Evolutionary conservation across 768 basidiomycete genomes (phyloP).

Genomic region (Pisolithus orientalis): DNA sequence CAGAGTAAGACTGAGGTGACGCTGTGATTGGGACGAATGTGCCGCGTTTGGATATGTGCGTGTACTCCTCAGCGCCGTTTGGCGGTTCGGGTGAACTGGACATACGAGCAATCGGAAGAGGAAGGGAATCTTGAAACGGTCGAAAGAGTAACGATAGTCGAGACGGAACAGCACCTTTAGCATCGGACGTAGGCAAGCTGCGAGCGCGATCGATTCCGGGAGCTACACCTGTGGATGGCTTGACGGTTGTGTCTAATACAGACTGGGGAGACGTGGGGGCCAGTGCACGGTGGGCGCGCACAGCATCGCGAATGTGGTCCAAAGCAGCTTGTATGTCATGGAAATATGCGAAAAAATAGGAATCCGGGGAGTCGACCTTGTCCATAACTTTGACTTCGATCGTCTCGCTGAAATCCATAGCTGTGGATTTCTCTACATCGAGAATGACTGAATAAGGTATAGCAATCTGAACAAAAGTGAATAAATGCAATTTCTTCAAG

Average conservation of each 20-base stretch:
- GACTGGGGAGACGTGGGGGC: conserved; percentile 16
- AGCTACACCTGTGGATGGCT: conserved; percentile 22
- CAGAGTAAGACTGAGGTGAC: conserved; percentile 24
- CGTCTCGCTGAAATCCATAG: conserved; percentile 94
- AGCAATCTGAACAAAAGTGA: conserved; percentile 55
- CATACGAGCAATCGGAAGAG: conserved; percentile 31
- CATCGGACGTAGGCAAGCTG: conserved; percentile 30
- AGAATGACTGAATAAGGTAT: conserved; percentile 88
- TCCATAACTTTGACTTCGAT: conserved; percentile 92
- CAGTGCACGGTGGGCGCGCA: conserved; percentile 48
- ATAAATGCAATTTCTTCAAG: neutral
- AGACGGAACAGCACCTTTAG: conserved; percentile 43
- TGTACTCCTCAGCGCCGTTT: conserved; percentile 56
- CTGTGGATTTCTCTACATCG: conserved; percentile 82
- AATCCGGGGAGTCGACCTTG: conserved; percentile 70
- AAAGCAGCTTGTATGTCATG: conserved; percentile 71
- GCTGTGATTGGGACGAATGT: conserved; percentile 57
- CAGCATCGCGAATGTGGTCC: conserved; percentile 73
- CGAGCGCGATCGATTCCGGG: conserved; percentile 35
- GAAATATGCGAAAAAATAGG: conserved; percentile 95
- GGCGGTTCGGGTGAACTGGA: conserved; percentile 27
- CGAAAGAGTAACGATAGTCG: conserved; percentile 59
- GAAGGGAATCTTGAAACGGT: conserved; percentile 57
- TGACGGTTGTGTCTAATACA: conserved; percentile 55
- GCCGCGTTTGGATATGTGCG: conserved; percentile 56